Conservation (phyloP, 2,329 filamentous ascomycete genomes). For the Cadophora malorum region DNA sequence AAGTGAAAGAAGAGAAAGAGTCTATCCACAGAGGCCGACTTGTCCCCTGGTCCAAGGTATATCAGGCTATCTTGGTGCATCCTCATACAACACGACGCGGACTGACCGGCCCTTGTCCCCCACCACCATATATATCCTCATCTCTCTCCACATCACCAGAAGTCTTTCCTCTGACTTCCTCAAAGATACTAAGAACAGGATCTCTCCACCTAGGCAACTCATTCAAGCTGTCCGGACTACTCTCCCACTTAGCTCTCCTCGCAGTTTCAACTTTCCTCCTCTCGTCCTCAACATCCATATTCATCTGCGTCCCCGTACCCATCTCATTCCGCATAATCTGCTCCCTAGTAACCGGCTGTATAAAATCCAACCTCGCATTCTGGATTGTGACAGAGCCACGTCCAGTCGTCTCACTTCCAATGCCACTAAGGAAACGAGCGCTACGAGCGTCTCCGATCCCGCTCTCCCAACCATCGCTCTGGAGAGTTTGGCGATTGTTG, state of each 20-base stretch:
- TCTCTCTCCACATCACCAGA: not conserved
- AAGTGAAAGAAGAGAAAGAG: not conserved
- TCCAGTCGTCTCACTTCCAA: not conserved
- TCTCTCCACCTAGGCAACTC: constrained; percentile 12
- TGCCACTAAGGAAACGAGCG: not conserved
- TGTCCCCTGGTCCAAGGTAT: too few relatives aligned
- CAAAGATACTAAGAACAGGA: constrained; percentile 8
- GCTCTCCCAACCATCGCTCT: constrained; percentile 9
- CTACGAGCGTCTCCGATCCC: not conserved
- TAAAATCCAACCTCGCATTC: not conserved
- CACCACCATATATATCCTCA: not conserved
- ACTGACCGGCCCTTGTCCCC: not conserved
- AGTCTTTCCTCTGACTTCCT: constrained; percentile 1
- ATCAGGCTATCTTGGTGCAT: not conserved
- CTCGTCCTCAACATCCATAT: not conserved
- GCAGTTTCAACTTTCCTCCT: not conserved
- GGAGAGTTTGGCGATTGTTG: not conserved
- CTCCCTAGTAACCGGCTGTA: not conserved
- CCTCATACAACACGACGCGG: not conserved
- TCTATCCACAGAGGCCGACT: too few relatives aligned
- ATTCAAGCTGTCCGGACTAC: constrained; percentile 14
- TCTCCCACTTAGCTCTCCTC: constrained; percentile 11
- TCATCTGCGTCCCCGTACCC: not conserved
- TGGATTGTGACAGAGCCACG: not conserved
- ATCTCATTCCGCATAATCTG: not conserved